phyloP scores from a whole-genome alignment of 2,329 filamentous ascomycete species.

The Colletotrichum kahawae region DNA sequence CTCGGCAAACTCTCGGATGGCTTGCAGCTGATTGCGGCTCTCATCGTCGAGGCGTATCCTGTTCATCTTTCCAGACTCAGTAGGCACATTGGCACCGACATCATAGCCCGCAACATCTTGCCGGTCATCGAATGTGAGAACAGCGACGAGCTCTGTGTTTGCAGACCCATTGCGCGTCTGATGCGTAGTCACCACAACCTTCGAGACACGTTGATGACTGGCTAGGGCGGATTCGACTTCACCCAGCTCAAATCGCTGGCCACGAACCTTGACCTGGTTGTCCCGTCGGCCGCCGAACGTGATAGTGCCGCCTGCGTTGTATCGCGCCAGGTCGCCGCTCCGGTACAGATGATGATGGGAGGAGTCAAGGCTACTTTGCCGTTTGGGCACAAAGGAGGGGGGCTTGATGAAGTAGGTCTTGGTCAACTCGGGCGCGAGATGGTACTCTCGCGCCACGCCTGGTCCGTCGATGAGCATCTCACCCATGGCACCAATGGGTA shows the following conservation, averaged over 20 bases:
- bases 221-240: conserved; percentile 1
- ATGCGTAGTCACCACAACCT: not conserved
- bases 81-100: not conserved
- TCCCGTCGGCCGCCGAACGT: conserved; percentile 48
- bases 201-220: not conserved
- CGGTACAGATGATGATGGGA: not conserved
- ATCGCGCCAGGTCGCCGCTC: not conserved
- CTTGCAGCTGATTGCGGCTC: not conserved
- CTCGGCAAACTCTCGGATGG: not conserved
- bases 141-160: not conserved
- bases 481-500: not conserved
- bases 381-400: not conserved
- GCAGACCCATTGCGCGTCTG: not conserved
- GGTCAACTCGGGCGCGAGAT: not conserved
- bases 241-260: conserved; percentile 51
- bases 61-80: not conserved
- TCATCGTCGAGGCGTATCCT: not conserved
- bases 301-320: not conserved
- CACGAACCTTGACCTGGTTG: conserved; percentile 58
- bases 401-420: not conserved
- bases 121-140: not conserved
- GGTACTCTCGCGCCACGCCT: not conserved
- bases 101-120: not conserved
- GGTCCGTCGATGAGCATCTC: not conserved
- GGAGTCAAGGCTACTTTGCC: not conserved